phyloP scores from a whole-genome alignment of 495 filamentous ascomycete species.

The Neurospora sp. region DNA sequence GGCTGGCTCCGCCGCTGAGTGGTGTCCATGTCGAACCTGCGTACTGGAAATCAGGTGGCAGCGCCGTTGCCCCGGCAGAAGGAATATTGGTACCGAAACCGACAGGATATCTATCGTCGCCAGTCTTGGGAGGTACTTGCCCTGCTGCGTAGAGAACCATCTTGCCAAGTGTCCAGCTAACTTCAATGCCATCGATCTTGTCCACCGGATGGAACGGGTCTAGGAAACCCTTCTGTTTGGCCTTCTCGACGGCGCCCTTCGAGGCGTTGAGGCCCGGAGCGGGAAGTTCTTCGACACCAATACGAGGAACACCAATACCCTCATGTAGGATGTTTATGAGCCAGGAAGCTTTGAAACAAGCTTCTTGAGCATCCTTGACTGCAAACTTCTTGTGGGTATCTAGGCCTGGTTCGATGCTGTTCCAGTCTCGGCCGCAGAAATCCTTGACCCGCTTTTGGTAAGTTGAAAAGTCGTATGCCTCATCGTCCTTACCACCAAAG shows the following conservation, averaged over 20 bases:
- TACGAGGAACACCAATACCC: constrained; percentile 88
- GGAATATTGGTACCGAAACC: constrained; percentile 77
- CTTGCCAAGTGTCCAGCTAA: constrained; percentile 97
- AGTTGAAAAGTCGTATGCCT: constrained; percentile 81
- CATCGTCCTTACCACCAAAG: constrained; percentile 73
- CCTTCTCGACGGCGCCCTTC: constrained; percentile 57
- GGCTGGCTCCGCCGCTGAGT: constrained; percentile 23
- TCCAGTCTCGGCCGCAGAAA: constrained; percentile 82
- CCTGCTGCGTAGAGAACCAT: constrained; percentile 96
- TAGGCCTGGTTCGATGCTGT: constrained; percentile 55
- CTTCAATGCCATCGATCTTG: constrained; percentile 83
- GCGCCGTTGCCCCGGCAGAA: constrained; percentile 19
- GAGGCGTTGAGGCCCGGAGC: constrained; percentile 57
- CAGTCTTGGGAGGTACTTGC: constrained; percentile 57
- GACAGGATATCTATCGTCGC: constrained; percentile 55
- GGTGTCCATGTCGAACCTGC: constrained; percentile 55
- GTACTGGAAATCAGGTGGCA: constrained; percentile 74
- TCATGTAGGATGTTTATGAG: constrained; percentile 92
- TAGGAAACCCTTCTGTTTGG: constrained; percentile 69
- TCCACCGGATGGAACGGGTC: constrained; percentile 89
- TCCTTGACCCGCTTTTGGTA: constrained; percentile 79
- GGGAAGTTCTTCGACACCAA: constrained; percentile 57
- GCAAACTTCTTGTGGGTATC: constrained; percentile 45
- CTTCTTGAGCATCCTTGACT: constrained; percentile 61
- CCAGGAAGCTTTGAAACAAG: constrained; percentile 98